Evolutionary conservation across 495 filamentous ascomycete species (phyloP).

Genomic region (Friedmanniomyces simplex): DNA sequence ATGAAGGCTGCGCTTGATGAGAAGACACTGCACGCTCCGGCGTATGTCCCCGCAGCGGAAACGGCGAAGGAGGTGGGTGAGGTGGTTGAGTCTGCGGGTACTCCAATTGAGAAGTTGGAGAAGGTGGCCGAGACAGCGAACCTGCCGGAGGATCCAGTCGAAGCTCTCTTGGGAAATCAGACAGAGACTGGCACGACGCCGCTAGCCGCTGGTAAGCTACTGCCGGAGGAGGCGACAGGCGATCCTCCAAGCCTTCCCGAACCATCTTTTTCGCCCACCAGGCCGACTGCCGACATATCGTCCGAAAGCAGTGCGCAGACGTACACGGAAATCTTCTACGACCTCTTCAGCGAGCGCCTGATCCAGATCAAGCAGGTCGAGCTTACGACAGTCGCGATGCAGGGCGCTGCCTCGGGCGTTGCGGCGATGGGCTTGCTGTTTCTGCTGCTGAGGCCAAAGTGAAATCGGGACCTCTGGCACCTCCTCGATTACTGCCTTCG

Average conservation of each 20-base stretch:
- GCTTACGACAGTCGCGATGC: slow-evolving; percentile 56
- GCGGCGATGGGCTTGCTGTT: slow-evolving; percentile 50
- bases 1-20: slow-evolving; percentile 77
- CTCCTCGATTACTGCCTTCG: neutral
- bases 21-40: slow-evolving; percentile 30
- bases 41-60: slow-evolving; percentile 4
- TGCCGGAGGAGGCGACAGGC: slow-evolving; percentile 15
- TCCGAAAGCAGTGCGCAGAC: neutral
- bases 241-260: neutral
- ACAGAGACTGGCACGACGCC: neutral
- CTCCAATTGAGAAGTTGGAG: slow-evolving; percentile 3
- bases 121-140: neutral
- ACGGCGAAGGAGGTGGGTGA: slow-evolving; percentile 23
- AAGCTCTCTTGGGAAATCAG: neutral
- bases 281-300: neutral
- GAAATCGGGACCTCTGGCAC: slow-evolving; percentile 5
- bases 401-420: slow-evolving; percentile 65
- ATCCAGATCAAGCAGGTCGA: slow-evolving; percentile 63
- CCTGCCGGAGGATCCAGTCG: neutral
- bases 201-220: neutral
- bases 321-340: slow-evolving; percentile 25
- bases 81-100: slow-evolving; percentile 1
- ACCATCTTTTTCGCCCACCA: neutral
- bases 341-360: slow-evolving; percentile 60
- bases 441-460: slow-evolving; percentile 44